Base-by-base conservation (phyloP, 164 flowering plant genomes). In the Cinnamomum chago region DNA sequence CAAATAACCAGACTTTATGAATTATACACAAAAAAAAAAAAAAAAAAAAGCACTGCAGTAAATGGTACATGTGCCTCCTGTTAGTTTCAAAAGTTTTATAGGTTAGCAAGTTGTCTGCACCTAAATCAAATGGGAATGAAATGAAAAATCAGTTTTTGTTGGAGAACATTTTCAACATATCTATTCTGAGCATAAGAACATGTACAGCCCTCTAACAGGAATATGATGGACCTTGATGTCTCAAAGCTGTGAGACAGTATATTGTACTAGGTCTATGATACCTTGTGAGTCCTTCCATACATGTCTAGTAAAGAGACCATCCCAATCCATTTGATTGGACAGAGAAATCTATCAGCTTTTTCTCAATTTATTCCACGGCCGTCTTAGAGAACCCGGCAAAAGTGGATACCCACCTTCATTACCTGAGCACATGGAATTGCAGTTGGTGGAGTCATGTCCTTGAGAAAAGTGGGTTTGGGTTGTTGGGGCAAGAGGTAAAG, bases 231-330 rank as follows among this genome's bases (percentile, higher is more conserved):
- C 27, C 17, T 9, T 25, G 28, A 64, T 79, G 71, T 75, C 74
- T 51, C 58, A 50, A 23, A 67, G 11, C 64, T 80, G 83, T 55
- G 85, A 80, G 87, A 83, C 87, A 85, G 76, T n/a, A 66, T 74
- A 81, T 78, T 83, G 76, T 73, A 74, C 76, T 23, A 13, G 67
- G 67, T 0, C 30, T 25, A 64, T 64, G 28, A 64, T 24, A 7
- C 28, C 67, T 64, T 23, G 5, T 11, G 5, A 14, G 14, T 25
- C 67, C 67, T 64, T 55, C 17, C 60, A 55, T 55, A 15, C 60
- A 55, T 82, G 82, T 11, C 76, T 75, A 55, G 20, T 58, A 64
- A 64, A 64, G 25, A 5, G 73, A 77, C 72, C 78, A 33, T 67
- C 81, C 83, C 55, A 82, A 70, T 75, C 81, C 84, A 79, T 40